These are phyloP conservation scores for Psidium guajava DNA, from an alignment of 345 rosid species.

Conservation along the genomic window DNA sequence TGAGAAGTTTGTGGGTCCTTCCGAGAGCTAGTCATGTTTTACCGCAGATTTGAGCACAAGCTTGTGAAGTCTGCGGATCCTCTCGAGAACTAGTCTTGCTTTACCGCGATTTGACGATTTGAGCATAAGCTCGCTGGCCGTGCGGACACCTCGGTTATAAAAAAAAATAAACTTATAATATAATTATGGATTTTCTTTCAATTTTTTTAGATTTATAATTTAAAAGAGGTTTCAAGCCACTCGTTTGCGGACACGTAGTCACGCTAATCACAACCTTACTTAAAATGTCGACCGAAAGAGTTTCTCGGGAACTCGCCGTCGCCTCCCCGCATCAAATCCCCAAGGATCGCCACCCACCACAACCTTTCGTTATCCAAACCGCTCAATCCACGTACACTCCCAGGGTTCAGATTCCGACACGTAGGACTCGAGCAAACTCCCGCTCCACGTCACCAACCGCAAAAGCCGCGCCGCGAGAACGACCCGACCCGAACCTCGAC, in stretches of 20 bases:
- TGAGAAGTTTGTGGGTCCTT: too few species aligned
- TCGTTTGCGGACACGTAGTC: not conserved
- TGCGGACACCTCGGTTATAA: too few species aligned
- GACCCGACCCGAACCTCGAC: not conserved
- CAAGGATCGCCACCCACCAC: not conserved
- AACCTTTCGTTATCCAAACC: not conserved
- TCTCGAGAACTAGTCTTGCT: too few species aligned
- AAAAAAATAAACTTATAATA: not conserved
- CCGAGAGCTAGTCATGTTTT: too few species aligned
- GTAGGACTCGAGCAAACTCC: not conserved
- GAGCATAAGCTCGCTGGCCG: too few species aligned
- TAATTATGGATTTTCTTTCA: not conserved
- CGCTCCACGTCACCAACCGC: not conserved
- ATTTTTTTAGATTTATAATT: not conserved
- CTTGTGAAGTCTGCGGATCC: too few species aligned
- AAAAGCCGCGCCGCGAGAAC: not conserved
- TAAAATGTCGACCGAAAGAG: not conserved
- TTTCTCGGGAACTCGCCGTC: not conserved
- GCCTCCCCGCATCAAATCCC: not conserved
- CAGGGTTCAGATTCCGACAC: not conserved
- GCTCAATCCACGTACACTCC: not conserved
- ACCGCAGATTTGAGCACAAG: too few species aligned
- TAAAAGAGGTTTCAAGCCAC: not conserved
- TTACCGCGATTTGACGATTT: too few species aligned
- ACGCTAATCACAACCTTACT: not conserved